Evolutionary conservation across 2,329 filamentous ascomycete genomes (phyloP).

Genomic region (Claviceps sp.): DNA sequence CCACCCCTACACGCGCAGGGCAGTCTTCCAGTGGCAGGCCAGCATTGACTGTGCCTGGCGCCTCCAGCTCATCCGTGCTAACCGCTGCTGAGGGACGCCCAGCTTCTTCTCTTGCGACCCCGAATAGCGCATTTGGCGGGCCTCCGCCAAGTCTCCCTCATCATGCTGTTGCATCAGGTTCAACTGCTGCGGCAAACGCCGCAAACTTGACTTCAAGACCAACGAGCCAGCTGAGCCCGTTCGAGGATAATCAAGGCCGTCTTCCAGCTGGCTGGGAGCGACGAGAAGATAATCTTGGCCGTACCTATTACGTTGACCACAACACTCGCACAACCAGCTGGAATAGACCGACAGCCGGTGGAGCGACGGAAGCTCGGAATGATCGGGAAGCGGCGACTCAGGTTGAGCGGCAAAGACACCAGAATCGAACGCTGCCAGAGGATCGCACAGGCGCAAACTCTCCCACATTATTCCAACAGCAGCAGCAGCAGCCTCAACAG

Average conservation of each 20-base stretch:
- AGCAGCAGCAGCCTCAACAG: slow-evolving; percentile 28
- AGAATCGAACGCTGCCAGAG: slow-evolving; percentile 89
- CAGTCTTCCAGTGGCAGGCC: slow-evolving; percentile 32
- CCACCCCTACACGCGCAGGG: slow-evolving; percentile 47
- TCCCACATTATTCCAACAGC: slow-evolving; percentile 54
- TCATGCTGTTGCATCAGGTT: slow-evolving; percentile 34
- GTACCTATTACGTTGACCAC: slow-evolving; percentile 97
- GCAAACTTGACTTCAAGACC: slow-evolving; percentile 19
- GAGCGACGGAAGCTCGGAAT: slow-evolving; percentile 54
- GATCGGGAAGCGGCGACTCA: slow-evolving; percentile 85
- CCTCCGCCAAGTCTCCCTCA: slow-evolving; percentile 28
- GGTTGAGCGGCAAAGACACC: slow-evolving; percentile 82
- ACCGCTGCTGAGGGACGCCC: slow-evolving; percentile 36
- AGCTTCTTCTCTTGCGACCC: slow-evolving; percentile 37
- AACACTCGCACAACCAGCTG: slow-evolving; percentile 95
- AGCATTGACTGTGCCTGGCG: slow-evolving; percentile 28
- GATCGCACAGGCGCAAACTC: slow-evolving; percentile 90
- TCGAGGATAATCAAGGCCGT: slow-evolving; percentile 90
- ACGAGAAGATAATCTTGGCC: slow-evolving; percentile 82
- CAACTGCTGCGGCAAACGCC: slow-evolving; percentile 17
- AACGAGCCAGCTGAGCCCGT: slow-evolving; percentile 57
- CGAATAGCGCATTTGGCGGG: slow-evolving; percentile 29
- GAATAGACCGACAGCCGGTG: slow-evolving; percentile 75
- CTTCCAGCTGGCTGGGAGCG: slow-evolving; percentile 92
- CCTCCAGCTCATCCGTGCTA: slow-evolving; percentile 30